Percentiles rank a stretch among this genome's conserved stretches.
These are phyloP conservation scores for Metarhizium robertsii DNA, from an alignment of 2,329 filamentous ascomycete species.

Conservation along the genomic window DNA sequence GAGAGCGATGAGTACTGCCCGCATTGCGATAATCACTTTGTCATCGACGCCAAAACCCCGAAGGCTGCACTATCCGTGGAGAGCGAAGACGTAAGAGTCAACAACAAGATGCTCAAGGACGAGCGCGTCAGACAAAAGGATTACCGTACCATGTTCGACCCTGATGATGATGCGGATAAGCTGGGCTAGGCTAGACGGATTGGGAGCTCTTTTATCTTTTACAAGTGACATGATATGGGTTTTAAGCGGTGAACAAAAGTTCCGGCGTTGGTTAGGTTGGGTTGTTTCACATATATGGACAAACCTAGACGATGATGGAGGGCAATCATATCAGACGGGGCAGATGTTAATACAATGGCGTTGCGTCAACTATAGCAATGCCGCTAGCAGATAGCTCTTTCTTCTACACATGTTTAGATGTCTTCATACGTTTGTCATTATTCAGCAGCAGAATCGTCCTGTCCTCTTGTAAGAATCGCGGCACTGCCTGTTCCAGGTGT, in stretches of 20 bases:
- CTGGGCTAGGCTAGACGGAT: slow-evolving; percentile 49
- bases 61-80: slow-evolving; percentile 79
- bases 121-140: slow-evolving; percentile 59
- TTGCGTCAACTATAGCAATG: slow-evolving; percentile 15
- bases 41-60: slow-evolving; percentile 79
- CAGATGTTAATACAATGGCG: slow-evolving; percentile 27
- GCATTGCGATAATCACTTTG: slow-evolving; percentile 97
- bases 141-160: slow-evolving; percentile 62
- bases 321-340: not conserved
- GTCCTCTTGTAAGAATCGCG: slow-evolving; percentile 62
- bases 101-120: slow-evolving; percentile 88
- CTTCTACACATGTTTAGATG: not conserved
- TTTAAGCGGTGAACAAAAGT: slow-evolving; percentile 4
- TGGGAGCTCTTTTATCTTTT: not conserved
- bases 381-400: not conserved
- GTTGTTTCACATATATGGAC: slow-evolving; percentile 14
- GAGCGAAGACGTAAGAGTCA: slow-evolving; percentile 78
- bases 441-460: slow-evolving; percentile 30
- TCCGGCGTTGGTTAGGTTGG: slow-evolving; percentile 20
- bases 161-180: slow-evolving; percentile 64
- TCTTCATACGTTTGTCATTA: slow-evolving; percentile 11
- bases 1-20: slow-evolving; percentile 98
- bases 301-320: not conserved
- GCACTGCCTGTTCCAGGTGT: slow-evolving; percentile 61
- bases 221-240: not conserved